Percentiles rank a stretch among this genome's conserved stretches.
Evolutionary conservation across 345 rosid genomes (phyloP).

Genomic region (Acer yangbiense): DNA sequence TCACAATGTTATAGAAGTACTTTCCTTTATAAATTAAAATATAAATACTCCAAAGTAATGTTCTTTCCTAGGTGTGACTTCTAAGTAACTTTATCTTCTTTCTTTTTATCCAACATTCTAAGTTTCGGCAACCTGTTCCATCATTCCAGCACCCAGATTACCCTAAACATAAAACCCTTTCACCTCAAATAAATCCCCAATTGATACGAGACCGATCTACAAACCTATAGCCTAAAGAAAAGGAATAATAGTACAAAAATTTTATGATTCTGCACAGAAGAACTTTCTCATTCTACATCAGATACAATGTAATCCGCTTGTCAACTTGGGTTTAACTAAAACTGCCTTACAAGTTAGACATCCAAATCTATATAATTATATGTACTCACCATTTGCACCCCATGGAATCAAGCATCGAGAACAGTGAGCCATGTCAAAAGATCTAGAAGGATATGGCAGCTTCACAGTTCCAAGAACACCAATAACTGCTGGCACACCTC

Average conservation of each 20-base stretch:
- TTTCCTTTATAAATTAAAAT: background rate
- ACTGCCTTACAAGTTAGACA: background rate
- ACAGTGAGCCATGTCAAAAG: conserved; percentile 68
- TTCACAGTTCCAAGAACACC: conserved; percentile 67
- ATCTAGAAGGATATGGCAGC: conserved; percentile 62
- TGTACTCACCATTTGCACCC: conserved; percentile 57
- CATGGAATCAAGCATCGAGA: conserved; percentile 73
- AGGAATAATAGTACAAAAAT: background rate
- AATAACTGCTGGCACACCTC: conserved; percentile 73
- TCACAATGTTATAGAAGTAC: background rate
- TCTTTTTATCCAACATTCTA: background rate
- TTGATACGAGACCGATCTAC: background rate
- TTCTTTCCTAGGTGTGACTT: background rate
- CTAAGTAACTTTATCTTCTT: background rate
- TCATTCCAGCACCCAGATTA: background rate
- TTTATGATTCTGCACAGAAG: background rate
- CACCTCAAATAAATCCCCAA: background rate
- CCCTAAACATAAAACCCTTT: background rate
- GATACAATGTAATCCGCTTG: background rate
- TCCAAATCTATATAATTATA: background rate
- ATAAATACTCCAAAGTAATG: background rate
- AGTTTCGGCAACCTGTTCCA: background rate
- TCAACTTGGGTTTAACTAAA: conserved; percentile 1
- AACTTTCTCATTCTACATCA: background rate
- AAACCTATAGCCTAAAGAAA: background rate